Percentiles rank a stretch among this genome's conserved stretches.
These are phyloP conservation scores for Silene noctiflora DNA, from an alignment of 179 eudicot species.

Conservation along the genomic window DNA sequence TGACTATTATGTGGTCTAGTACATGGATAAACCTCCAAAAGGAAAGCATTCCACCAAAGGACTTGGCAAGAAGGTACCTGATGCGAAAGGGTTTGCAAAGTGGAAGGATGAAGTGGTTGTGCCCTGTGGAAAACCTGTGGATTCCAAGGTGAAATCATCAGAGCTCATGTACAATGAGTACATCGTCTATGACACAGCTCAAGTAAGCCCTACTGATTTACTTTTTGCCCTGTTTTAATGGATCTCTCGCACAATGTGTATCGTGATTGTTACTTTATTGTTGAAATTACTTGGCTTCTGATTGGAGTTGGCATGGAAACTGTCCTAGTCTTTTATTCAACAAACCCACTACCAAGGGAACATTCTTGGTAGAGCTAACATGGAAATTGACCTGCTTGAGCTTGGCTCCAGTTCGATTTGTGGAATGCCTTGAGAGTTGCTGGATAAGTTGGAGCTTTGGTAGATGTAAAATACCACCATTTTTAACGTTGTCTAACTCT, in stretches of 20 bases:
- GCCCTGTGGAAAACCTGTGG: conserved; percentile 91
- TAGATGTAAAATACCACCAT: no score
- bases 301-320: no score
- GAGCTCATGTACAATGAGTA: conserved; percentile 95
- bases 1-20: conserved; percentile 35
- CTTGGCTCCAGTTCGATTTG: no score
- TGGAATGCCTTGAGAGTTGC: no score
- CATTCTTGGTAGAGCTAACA: no score
- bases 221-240: neutral
- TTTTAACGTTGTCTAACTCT: no score
- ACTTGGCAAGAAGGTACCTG: conserved; percentile 83
- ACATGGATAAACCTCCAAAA: conserved; percentile 82
- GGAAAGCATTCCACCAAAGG: conserved; percentile 99
- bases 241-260: neutral
- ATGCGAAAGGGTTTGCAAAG: conserved; percentile 54
- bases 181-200: conserved; percentile 89
- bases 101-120: conserved; percentile 91
- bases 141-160: conserved; percentile 66
- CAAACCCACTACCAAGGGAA: no score
- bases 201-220: conserved; percentile 48
- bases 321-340: no score
- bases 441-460: no score
- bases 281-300: neutral
- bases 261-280: neutral
- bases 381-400: no score